Percentiles rank a stretch among this genome's conserved stretches.
Evolutionary conservation across 2,329 filamentous ascomycete genomes (phyloP).

Genomic region (Botryosphaeria agaves): DNA sequence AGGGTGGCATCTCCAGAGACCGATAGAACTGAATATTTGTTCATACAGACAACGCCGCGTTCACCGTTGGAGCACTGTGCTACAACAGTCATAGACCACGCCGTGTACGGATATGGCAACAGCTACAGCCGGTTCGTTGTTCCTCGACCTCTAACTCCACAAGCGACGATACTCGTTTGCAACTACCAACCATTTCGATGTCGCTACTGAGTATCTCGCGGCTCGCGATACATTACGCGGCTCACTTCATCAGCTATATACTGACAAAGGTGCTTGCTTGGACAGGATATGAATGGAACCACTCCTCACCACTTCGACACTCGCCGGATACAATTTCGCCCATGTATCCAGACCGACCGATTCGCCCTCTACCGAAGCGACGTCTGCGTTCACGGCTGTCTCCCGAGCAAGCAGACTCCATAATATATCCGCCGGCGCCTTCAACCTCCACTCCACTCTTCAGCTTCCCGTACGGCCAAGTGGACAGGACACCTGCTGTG

Average conservation of each 20-base stretch:
- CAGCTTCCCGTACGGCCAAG: conserved; percentile 40
- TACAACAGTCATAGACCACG: no score
- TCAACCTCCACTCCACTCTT: conserved; percentile 58
- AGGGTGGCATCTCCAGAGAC: no score
- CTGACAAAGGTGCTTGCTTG: conserved; percentile 3
- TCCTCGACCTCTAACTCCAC: no score
- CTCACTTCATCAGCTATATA: no score
- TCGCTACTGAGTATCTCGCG: no score
- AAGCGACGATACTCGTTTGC: no score
- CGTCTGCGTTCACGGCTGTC: conserved; percentile 76
- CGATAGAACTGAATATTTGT: no score
- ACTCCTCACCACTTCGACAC: conserved; percentile 17
- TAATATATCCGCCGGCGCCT: conserved; percentile 66
- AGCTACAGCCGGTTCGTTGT: neutral
- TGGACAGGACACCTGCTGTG: conserved; percentile 10
- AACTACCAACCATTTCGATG: no score
- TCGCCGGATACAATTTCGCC: conserved; percentile 60
- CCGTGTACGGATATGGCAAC: neutral
- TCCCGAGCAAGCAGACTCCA: conserved; percentile 64
- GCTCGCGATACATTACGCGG: no score
- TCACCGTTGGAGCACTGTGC: no score
- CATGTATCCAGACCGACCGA: conserved; percentile 76
- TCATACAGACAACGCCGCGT: no score
- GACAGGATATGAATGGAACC: conserved; percentile 21
- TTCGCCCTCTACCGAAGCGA: conserved; percentile 79